Evolutionary conservation across 768 basidiomycete species (phyloP), one percentile per base, ranked within the genome.

Genomic region (Lactarius quietus): DNA sequence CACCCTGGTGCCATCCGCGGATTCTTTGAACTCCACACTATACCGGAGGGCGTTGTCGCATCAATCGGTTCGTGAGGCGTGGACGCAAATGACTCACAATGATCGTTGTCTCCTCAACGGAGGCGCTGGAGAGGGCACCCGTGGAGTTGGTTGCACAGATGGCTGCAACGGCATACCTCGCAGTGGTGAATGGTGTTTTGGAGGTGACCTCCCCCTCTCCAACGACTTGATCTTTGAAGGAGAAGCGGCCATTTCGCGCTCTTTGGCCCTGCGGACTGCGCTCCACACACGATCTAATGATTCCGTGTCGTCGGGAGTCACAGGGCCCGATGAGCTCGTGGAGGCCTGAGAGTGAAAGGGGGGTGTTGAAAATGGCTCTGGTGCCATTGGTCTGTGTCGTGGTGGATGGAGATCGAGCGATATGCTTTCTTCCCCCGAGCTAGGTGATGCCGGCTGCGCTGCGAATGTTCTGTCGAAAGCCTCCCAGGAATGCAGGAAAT

Each of bases 151-250:
- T 7, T 59, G 62, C 52, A 63, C 51, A 7, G 63, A 57, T 28
- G 68, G 62, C 43, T 59, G 33, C 26, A 59, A 55, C 38, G 52
- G 20, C 10, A 54, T 56, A n/a, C 59, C 61, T 26, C 53, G 61
- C 29, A 63, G 64, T 8, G 63, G 65, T 56, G 60, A 62, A 52
- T 57, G 65, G 26, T 57, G 31, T 1, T 36, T 41, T 54, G 65
- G 56, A 57, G 71, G 36, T 38, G 63, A 58, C 68, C 65, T 18
- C 15, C 56, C 67, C 77, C 80, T 68, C 72, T 86, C 87, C 26
- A 90, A 79, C 26, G 88, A 90, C 73, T 85, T 83, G 53, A 90
- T 86, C 74, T 90, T 90, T 35, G 85, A 82, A 59, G 84, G 84
- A 70, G 86, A 82, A 69, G 84, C 84, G 51, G 86, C 86, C 80